Conservation (phyloP, 2,329 filamentous ascomycete genomes). For the Pyrenophora graminea region DNA sequence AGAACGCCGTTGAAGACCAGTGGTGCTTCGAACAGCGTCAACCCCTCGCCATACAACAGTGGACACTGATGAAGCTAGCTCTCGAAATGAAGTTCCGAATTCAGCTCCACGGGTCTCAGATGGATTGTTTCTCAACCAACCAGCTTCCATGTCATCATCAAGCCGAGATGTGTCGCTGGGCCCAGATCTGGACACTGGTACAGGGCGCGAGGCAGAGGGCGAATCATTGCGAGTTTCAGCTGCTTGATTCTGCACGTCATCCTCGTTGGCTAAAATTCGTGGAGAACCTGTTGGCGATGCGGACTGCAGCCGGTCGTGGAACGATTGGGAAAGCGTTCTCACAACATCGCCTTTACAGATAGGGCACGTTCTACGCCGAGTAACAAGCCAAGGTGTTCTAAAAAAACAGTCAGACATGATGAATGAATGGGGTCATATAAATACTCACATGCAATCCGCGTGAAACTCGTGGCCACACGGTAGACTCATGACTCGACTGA, state of each 20-base stretch:
- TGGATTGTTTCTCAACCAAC: slow-evolving; percentile 48
- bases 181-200: slow-evolving; percentile 40
- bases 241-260: slow-evolving; percentile 52
- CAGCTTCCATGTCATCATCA: slow-evolving; percentile 40
- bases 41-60: slow-evolving; percentile 45
- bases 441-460: slow-evolving; percentile 93
- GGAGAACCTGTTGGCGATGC: slow-evolving; percentile 26
- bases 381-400: slow-evolving; percentile 96
- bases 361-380: slow-evolving; percentile 91
- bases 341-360: slow-evolving; percentile 99
- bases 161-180: slow-evolving; percentile 8
- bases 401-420: slow-evolving; percentile 23
- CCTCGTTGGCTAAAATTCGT: slow-evolving; percentile 40
- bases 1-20: slow-evolving; percentile 35
- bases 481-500: slow-evolving; percentile 93
- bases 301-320: slow-evolving; percentile 33
- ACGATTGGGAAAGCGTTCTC: slow-evolving; percentile 46
- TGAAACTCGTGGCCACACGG: slow-evolving; percentile 99
- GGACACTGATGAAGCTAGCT: slow-evolving; percentile 39
- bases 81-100: slow-evolving; percentile 33
- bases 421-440: neutral
- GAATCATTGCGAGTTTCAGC: slow-evolving; percentile 53
- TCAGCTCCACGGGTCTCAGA: slow-evolving; percentile 3
- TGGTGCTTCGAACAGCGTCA: slow-evolving; percentile 36
- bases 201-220: slow-evolving; percentile 56